phyloP scores from a whole-genome alignment of 2,329 filamentous ascomycete genomes.

The Clathrospora elynae region DNA sequence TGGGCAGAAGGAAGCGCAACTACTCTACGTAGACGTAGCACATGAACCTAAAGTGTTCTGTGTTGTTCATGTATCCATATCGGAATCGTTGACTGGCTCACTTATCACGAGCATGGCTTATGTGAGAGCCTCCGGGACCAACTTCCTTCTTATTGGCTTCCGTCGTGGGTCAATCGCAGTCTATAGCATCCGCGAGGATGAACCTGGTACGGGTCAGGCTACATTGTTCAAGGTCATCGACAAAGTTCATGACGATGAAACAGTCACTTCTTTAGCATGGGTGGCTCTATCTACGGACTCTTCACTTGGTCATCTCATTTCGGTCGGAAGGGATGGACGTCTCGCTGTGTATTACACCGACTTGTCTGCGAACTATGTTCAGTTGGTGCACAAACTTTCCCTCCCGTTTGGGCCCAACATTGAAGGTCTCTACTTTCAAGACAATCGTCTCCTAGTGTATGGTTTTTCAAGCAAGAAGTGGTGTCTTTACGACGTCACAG shows the following conservation, averaged over 20 bases:
- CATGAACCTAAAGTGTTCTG: conserved; percentile 4
- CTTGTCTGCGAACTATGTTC: conserved; percentile 20
- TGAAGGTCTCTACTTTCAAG: conserved; percentile 70
- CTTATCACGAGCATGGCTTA: conserved; percentile 58
- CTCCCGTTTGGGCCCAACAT: conserved; percentile 77
- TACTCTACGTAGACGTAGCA: conserved; percentile 31
- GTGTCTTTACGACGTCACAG: conserved; percentile 77
- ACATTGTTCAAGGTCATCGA: conserved; percentile 25
- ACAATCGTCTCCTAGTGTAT: conserved; percentile 66
- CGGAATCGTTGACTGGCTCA: conserved; percentile 51
- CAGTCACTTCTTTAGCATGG: conserved; percentile 68
- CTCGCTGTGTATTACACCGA: conserved; percentile 66
- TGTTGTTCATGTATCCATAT: conserved; percentile 20
- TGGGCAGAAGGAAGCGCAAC: conserved; percentile 41
- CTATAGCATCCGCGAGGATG: conserved; percentile 43
- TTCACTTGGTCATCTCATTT: conserved; percentile 61
- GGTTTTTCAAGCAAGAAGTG: conserved; percentile 84
- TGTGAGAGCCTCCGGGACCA: conserved; percentile 17
- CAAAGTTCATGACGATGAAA: conserved; percentile 59
- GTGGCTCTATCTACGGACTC: conserved; percentile 42
- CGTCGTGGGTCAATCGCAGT: conserved; percentile 60
- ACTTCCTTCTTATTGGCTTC: conserved; percentile 60
- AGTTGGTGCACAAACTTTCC: conserved; percentile 68
- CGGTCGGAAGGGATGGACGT: conserved; percentile 76
- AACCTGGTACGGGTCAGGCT: conserved; percentile 1